A percentile compares a stretch with the other conserved stretches of the same genome.
Conservation (phyloP, 2,329 filamentous ascomycete species). For the Microdochium nivale region DNA sequence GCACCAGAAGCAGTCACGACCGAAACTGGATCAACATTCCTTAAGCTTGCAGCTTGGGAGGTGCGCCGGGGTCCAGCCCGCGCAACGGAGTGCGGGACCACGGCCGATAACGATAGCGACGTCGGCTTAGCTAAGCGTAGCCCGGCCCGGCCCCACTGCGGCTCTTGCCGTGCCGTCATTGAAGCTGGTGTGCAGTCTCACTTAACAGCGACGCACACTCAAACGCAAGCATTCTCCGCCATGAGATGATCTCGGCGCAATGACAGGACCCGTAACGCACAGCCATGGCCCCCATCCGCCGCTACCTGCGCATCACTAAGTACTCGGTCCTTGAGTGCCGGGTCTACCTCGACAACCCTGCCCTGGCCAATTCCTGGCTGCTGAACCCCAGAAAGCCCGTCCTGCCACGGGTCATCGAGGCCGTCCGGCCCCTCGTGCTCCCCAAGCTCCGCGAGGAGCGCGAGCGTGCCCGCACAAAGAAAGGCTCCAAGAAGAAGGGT, state of each 20-base stretch:
- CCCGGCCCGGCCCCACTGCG: background rate
- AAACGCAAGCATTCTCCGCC: background rate
- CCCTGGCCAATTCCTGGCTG: constrained; percentile 75
- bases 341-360: constrained; percentile 89
- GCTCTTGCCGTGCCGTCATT: constrained; percentile 3
- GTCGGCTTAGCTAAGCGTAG: background rate
- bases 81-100: background rate
- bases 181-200: background rate
- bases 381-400: constrained; percentile 68
- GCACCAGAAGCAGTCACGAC: background rate
- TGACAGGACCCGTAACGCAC: background rate
- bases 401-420: constrained; percentile 74
- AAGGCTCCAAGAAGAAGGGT: constrained; percentile 62
- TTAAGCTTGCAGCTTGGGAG: no score
- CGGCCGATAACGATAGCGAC: background rate
- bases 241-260: background rate
- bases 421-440: constrained; percentile 75
- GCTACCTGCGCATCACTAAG: constrained; percentile 86
- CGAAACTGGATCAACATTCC: background rate
- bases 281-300: constrained; percentile 74
- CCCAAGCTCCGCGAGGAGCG: constrained; percentile 82
- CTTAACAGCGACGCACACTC: background rate
- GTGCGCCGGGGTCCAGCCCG: background rate
- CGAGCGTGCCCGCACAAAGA: constrained; percentile 41
- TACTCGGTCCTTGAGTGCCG: constrained; percentile 94